These are phyloP conservation scores for Lithospermum erythrorhizon DNA, from an alignment of 257 asterid species.

Conservation along the genomic window DNA sequence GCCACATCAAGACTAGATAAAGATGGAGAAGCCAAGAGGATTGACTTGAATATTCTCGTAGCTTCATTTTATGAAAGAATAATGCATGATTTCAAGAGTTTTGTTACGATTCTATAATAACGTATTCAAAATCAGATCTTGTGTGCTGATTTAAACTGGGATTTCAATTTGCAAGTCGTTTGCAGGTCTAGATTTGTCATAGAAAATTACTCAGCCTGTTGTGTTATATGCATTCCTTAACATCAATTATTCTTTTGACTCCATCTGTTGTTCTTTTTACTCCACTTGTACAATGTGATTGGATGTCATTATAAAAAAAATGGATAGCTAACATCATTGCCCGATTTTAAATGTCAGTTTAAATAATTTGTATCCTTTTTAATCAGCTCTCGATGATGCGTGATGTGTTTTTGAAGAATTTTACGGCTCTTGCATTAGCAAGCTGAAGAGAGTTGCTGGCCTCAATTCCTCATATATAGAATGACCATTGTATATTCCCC, in stretches of 20 bases:
- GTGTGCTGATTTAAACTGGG: too few species aligned
- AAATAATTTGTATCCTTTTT: slow-evolving; percentile 24
- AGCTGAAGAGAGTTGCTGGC: not conserved
- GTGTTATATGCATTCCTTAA: not conserved
- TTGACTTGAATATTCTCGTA: slow-evolving; percentile 30
- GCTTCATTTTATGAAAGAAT: slow-evolving; percentile 11
- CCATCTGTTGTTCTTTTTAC: too few species aligned
- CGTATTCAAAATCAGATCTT: too few species aligned
- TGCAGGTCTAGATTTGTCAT: not conserved
- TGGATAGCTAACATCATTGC: not conserved
- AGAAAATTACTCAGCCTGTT: not conserved
- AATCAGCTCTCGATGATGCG: slow-evolving; percentile 85
- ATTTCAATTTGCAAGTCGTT: too few species aligned
- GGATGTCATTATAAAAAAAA: too few species aligned
- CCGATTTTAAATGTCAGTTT: not conserved
- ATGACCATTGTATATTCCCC: not conserved
- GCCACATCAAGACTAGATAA: slow-evolving; percentile 82
- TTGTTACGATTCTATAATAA: not conserved
- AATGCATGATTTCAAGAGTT: not conserved
- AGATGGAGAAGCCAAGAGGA: slow-evolving; percentile 50
- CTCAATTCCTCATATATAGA: too few species aligned
- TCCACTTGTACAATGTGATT: too few species aligned
- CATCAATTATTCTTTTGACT: not conserved
- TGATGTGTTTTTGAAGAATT: slow-evolving; percentile 46
- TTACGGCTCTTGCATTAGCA: slow-evolving; percentile 15